Percentiles rank a stretch among this genome's conserved stretches.
phyloP scores from a whole-genome alignment of 169 alveolate genomes.

The Plasmodium relictum region DNA sequence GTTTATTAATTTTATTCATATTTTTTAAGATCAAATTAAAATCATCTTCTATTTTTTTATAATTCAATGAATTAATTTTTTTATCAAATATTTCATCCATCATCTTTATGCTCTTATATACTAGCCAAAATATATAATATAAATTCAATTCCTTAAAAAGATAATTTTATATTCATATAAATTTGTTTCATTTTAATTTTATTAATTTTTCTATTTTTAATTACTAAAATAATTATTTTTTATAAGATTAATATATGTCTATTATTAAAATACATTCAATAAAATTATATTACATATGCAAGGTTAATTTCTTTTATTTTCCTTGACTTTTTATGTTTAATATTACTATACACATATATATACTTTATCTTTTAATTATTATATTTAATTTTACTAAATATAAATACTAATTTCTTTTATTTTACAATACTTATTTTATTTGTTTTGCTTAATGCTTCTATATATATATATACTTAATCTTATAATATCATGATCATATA shows the following conservation, averaged over 20 bases:
- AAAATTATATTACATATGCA: neutral
- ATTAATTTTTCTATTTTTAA: neutral
- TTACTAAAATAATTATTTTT: neutral
- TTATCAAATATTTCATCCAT: conserved; percentile 75
- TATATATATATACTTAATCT: neutral
- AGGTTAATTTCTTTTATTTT: neutral
- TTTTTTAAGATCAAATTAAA: conserved; percentile 70
- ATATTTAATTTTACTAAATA: no score
- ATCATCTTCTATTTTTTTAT: conserved; percentile 75
- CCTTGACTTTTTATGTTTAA: neutral
- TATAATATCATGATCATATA: neutral
- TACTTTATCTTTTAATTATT: neutral
- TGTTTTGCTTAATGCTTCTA: no score
- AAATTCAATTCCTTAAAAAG: conserved; percentile 56
- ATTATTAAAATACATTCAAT: neutral
- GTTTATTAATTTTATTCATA: conserved; percentile 76
- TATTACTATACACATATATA: neutral
- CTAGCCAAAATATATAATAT: conserved; percentile 60
- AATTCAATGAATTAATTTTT: conserved; percentile 59
- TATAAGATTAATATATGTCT: no score
- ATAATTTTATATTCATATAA: neutral
- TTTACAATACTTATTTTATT: no score
- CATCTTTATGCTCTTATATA: conserved; percentile 65
- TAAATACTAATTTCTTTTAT: no score
- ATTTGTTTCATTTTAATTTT: neutral